Conservation (phyloP, 345 rosid species). For the Eucalyptus victrix region DNA sequence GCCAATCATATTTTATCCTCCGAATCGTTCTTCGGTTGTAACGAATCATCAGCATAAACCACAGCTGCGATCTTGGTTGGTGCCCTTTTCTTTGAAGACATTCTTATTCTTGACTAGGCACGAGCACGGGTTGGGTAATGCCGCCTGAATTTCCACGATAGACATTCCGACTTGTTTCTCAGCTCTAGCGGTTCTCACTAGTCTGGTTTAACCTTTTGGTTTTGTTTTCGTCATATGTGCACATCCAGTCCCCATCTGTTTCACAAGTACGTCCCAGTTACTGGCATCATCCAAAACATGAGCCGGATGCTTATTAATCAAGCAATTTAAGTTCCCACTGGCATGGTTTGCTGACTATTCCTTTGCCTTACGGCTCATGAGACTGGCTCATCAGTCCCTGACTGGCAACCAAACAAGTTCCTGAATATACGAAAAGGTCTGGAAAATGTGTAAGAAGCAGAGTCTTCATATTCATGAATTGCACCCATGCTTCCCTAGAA, state of each 20-base stretch:
- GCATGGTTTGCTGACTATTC: neutral
- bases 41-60: neutral
- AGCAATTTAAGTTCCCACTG: neutral
- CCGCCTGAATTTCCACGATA: neutral
- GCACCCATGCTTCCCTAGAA: neutral
- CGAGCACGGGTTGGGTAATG: neutral
- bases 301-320: neutral
- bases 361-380: neutral
- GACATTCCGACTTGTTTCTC: neutral
- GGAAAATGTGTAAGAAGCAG: neutral
- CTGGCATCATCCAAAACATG: neutral
- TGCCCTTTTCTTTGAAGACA: neutral
- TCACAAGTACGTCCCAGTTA: neutral
- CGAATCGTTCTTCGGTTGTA: neutral
- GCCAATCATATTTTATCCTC: slow-evolving; percentile 10
- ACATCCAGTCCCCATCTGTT: neutral
- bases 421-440: neutral
- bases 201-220: neutral
- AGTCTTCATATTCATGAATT: neutral
- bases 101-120: neutral
- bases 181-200: neutral
- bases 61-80: neutral
- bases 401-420: neutral
- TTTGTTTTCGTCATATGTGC: neutral
- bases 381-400: neutral